Base-by-base conservation (phyloP, 2,329 filamentous ascomycete genomes). In the Chaetomium sp. region DNA sequence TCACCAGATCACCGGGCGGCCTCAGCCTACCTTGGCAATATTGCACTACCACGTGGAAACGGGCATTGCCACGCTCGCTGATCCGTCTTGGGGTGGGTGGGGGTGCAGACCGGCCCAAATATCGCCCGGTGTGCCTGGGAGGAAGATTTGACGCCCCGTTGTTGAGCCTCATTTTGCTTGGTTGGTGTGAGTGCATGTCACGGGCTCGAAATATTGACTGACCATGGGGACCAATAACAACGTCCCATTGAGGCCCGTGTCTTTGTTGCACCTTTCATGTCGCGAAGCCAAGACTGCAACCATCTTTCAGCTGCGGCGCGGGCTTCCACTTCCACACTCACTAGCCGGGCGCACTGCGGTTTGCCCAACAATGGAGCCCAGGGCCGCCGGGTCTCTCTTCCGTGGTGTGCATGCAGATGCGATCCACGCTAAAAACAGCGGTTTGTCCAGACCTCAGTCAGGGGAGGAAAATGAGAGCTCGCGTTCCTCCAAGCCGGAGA, bases 41-140 rank as follows among this genome's bases (percentile, higher is more conserved):
- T 35, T 35, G 53, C 31, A n/a, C n/a, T 29, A 33, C 55, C 56
- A 58, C 56, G 45, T 58, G 56, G 56, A 31, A 13, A 19, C 38
- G 23, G 25, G 56, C 56, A 58, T 49, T 25, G 56, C 56, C 56
- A 58, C 56, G 56, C n/a, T 45, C 13, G 54, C 21, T 33, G 56
- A 33, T 49, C 29, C 54, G 2, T 49, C 16, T 58, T n/a, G 42
- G 21, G 38, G 21, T 2, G 33, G n/a, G 53, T 23, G 53, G 53
- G 53, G 29, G 19, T 23, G 29, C 6, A 19, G n/a, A 31, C 35
- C 53, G 53, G 53, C 53, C 53, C 29, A 42, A 45, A 57, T 45
- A 29, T 57, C 13, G 55, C 19, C 53, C 53, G 29, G 53, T 38
- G 21, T 35, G 13, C 4, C 10, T 31, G 23, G 9, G 9, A 23